These are phyloP conservation scores for Oemleria cerasiformis DNA, from an alignment of 306 rosid genomes.

Conservation along the genomic window DNA sequence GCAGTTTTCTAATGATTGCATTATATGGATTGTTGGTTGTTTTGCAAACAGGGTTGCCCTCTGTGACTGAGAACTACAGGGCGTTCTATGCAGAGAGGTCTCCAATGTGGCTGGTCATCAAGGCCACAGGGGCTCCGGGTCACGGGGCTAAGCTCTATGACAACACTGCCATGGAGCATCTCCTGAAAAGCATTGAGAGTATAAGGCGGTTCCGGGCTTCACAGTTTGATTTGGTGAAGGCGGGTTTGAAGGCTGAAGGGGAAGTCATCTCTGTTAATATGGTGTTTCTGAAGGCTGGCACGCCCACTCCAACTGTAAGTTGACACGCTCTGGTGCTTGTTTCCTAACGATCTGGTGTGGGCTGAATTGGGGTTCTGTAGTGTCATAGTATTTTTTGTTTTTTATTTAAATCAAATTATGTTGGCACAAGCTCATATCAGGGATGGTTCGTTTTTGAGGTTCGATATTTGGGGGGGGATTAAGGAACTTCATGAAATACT, in stretches of 20 bases:
- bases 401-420: neutral
- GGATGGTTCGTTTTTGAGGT: neutral
- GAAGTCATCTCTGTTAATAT: slow-evolving; percentile 80
- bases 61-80: slow-evolving; percentile 59
- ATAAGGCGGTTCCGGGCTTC: slow-evolving; percentile 76
- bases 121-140: slow-evolving; percentile 84
- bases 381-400: neutral
- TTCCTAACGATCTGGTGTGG: slow-evolving; percentile 1
- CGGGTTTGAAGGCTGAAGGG: slow-evolving; percentile 76
- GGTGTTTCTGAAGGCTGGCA: slow-evolving; percentile 84
- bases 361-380: neutral
- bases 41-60: slow-evolving; percentile 56
- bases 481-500: neutral
- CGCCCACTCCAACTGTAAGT: slow-evolving; percentile 86
- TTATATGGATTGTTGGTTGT: neutral
- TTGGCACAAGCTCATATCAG: neutral
- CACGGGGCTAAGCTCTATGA: slow-evolving; percentile 96
- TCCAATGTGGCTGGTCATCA: slow-evolving; percentile 85
- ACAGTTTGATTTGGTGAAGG: slow-evolving; percentile 78
- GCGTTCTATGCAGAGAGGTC: slow-evolving; percentile 74
- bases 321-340: slow-evolving; percentile 11
- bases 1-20: neutral
- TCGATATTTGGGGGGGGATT: neutral
- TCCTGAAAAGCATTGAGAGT: slow-evolving; percentile 78
- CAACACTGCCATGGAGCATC: slow-evolving; percentile 87